These are phyloP conservation scores for Paracamarosporium sp. DNA, from an alignment of 2,329 filamentous ascomycete genomes.

Conservation along the genomic window DNA sequence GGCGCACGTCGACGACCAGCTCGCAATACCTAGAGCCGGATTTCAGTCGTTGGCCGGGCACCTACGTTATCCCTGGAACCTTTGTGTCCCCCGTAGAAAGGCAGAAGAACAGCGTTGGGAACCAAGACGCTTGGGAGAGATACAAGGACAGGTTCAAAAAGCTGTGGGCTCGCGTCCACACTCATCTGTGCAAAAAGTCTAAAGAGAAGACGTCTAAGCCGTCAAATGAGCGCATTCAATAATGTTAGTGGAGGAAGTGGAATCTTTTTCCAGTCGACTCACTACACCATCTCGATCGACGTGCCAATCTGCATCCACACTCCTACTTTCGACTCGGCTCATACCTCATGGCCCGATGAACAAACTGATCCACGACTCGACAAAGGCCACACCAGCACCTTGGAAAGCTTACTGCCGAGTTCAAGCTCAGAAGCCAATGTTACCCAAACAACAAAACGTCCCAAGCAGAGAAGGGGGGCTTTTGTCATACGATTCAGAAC, in stretches of 20 bases:
- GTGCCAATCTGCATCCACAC: background rate
- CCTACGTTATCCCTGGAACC: constrained; percentile 30
- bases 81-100: constrained; percentile 18
- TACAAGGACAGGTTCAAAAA: constrained; percentile 20
- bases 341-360: background rate
- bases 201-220: background rate
- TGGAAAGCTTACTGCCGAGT: background rate
- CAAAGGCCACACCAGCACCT: background rate
- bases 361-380: background rate
- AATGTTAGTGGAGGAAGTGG: background rate
- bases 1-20: background rate
- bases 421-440: background rate
- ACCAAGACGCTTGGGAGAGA: constrained; percentile 29
- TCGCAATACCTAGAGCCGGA: constrained; percentile 12
- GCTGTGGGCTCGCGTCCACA: constrained; percentile 9
- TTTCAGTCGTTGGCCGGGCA: constrained; percentile 27
- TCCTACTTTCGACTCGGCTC: constrained; percentile 1
- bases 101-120: background rate
- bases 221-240: background rate
- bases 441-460: background rate
- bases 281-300: constrained; percentile 2
- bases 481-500: background rate
- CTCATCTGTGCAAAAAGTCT: background rate
- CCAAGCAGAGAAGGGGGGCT: background rate
- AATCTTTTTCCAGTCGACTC: background rate